Evolutionary conservation across 1,284 basidiomycete genomes (phyloP), one percentile per base, ranked within the genome.

Genomic region (Rhodofomes roseus): DNA sequence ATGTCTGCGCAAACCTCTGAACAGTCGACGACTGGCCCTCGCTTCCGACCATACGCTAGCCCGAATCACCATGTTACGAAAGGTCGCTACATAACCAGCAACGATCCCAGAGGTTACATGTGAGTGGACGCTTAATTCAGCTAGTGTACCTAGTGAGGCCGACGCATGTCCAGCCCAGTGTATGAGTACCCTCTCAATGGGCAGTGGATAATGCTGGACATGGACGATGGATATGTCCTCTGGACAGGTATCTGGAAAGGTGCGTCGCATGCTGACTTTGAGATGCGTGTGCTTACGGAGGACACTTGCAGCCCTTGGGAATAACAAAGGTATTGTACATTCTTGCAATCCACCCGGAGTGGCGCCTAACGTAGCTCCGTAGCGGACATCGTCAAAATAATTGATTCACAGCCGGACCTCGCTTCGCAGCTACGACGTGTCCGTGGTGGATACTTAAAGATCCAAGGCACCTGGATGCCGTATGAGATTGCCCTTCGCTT

Each of bases 181-280:
- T 93, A 91, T 68, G 91, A 93, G 72, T 93, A 93, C 67, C 91
- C 90, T 2, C 77, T 93, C 59, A 92, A 92, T 64, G 89, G 87
- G 16, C 91, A 93, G 71, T 93, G 91, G 90, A 92, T 93, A 68
- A 93, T 93, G 91, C 91, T 93, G 84, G 92, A 93, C 76, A 90
- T 90, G 71, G 92, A 93, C 71, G 90, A 93, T 70, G 91, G 90
- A 2, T 93, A 92, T 70, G 87, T 93, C 62, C 77, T 92, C 14
- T 92, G 90, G 90, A 93, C 91, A 2, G 90, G 91, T 14, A 93
- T 93, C 58, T 93, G 90, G 90, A 93, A 93, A 81, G 90, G 90
- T 90, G 61, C 62, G 77, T 63, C 27, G 4, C 12, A 20, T 36
- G 25, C 50, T 54, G 23, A 53, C 43, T 55, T 16, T 31, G 29